These are phyloP conservation scores for Telfairia occidentalis DNA, from an alignment of 331 rosid species.

Conservation along the genomic window DNA sequence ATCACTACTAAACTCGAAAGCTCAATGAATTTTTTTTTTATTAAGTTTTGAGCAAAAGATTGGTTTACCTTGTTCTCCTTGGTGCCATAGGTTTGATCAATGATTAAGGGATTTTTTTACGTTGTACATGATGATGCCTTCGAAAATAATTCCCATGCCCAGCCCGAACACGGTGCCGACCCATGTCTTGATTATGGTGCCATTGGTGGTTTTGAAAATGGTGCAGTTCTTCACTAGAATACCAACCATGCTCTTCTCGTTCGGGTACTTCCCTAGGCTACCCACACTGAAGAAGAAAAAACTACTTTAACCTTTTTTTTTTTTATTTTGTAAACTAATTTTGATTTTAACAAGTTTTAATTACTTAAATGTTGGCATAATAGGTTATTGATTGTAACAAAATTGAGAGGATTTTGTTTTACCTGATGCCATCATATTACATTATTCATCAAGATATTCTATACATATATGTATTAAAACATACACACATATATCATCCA, in stretches of 20 bases:
- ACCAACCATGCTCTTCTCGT: slow-evolving; percentile 26
- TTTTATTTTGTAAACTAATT: no score
- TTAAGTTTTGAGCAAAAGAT: no score
- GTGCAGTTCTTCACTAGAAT: slow-evolving; percentile 41
- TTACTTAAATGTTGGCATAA: no score
- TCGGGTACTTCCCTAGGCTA: slow-evolving; percentile 52
- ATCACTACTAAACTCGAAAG: neutral
- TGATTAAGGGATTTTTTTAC: slow-evolving; percentile 45
- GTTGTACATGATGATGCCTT: slow-evolving; percentile 26
- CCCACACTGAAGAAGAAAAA: slow-evolving; percentile 30
- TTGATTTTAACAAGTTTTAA: no score
- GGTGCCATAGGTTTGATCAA: slow-evolving; percentile 59
- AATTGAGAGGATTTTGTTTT: no score
- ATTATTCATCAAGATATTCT: no score
- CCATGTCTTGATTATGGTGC: slow-evolving; percentile 64
- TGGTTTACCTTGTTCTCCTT: neutral
- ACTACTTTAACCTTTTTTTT: no score
- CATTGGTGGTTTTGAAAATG: slow-evolving; percentile 39
- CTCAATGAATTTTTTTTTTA: no score
- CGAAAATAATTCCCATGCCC: slow-evolving; percentile 31
- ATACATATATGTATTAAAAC: no score
- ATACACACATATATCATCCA: no score
- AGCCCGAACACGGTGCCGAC: slow-evolving; percentile 13
- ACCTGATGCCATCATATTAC: no score
- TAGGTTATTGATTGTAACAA: no score